These are phyloP conservation scores for Tephrocybe sp. DNA, from an alignment of 768 basidiomycete genomes.

Conservation along the genomic window DNA sequence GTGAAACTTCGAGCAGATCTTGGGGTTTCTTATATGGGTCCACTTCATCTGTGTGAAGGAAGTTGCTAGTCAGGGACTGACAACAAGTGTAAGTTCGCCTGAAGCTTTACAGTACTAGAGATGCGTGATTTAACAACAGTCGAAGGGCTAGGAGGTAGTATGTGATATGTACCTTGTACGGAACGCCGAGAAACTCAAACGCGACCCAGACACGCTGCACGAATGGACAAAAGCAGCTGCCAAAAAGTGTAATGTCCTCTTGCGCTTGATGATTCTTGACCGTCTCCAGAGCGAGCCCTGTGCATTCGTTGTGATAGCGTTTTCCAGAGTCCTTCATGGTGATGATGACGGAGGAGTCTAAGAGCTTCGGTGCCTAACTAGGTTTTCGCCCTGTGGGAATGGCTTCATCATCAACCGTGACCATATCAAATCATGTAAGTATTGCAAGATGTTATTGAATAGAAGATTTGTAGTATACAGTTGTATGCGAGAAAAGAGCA, in stretches of 20 bases:
- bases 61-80: too few relatives aligned
- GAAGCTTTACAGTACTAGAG: too few relatives aligned
- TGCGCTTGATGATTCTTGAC: slow-evolving; percentile 46
- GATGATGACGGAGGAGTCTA: background rate
- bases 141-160: too few relatives aligned
- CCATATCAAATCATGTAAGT: background rate
- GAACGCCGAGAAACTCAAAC: slow-evolving; percentile 67
- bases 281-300: slow-evolving; percentile 54
- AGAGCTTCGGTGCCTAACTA: too few relatives aligned
- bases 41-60: slow-evolving; percentile 77
- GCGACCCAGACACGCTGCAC: slow-evolving; percentile 82
- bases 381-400: too few relatives aligned
- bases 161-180: slow-evolving; percentile 65
- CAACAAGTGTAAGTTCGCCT: too few relatives aligned
- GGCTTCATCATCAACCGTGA: background rate
- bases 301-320: slow-evolving; percentile 39
- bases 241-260: slow-evolving; percentile 66
- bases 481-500: background rate
- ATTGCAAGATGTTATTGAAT: too few relatives aligned
- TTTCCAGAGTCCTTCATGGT: slow-evolving; percentile 20
- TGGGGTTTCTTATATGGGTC: slow-evolving; percentile 82
- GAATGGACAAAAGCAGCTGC: slow-evolving; percentile 77
- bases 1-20: slow-evolving; percentile 78
- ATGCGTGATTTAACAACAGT: too few relatives aligned
- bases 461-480: background rate